Percentiles rank a stretch among this genome's conserved stretches.
Conservation (phyloP, 345 rosid species). For the Balakata baccata region DNA sequence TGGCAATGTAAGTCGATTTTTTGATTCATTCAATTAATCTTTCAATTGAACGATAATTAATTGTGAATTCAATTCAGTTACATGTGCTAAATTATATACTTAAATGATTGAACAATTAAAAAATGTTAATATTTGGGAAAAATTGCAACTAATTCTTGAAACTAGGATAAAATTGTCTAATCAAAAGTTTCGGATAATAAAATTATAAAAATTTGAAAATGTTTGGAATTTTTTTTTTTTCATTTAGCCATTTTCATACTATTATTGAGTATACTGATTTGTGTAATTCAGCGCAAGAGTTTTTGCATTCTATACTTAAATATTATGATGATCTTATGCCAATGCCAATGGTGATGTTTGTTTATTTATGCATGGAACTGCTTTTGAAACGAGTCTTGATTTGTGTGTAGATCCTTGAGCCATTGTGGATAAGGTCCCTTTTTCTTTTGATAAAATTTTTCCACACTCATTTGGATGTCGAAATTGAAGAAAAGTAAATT, state of each 20-base stretch:
- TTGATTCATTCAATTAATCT: constrained; percentile 2
- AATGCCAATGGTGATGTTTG: not conserved
- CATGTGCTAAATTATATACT: too few relatives aligned
- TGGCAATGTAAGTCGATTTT: constrained; percentile 55
- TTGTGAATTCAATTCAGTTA: not conserved
- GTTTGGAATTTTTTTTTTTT: not conserved
- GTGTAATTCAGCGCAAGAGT: not conserved
- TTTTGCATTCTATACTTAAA: not conserved
- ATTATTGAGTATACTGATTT: not conserved
- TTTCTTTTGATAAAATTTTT: not conserved
- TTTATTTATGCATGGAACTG: not conserved
- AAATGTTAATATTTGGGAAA: too few relatives aligned
- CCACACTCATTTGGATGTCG: constrained; percentile 3
- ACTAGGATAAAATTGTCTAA: too few relatives aligned
- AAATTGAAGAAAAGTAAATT: not conserved
- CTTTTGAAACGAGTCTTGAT: not conserved
- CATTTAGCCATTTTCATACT: not conserved
- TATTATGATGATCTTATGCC: not conserved
- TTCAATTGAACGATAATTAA: not conserved
- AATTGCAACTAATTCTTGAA: too few relatives aligned
- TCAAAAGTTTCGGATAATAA: not conserved
- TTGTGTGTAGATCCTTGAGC: not conserved
- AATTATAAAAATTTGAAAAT: not conserved
- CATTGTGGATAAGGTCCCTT: not conserved
- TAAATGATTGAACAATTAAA: too few relatives aligned